phyloP scores from a whole-genome alignment of 148 eudicot genomes.

The Tetragonia tetragonoides region DNA sequence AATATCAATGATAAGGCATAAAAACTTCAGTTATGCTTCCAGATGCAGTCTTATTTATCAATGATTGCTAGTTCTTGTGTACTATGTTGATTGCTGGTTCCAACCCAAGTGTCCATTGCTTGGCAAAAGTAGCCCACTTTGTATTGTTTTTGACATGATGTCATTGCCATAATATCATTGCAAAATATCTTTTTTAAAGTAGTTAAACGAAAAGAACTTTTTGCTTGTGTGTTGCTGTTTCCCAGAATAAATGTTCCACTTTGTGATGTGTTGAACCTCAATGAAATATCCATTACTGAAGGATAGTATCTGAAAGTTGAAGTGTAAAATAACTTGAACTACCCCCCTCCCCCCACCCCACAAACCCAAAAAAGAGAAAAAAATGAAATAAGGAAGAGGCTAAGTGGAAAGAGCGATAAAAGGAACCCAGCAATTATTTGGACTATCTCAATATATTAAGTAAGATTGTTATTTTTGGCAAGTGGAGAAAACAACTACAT shows the following conservation, averaged over 20 bases:
- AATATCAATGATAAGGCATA: background rate
- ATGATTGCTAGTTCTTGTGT: background rate
- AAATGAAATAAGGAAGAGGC: background rate
- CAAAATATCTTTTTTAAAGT: background rate
- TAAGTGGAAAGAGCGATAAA: background rate
- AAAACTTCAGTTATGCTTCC: background rate
- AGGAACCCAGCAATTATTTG: background rate
- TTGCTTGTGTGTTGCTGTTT: background rate
- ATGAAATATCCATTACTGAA: background rate
- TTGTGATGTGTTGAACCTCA: background rate
- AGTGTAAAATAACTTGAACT: background rate
- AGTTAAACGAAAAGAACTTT: background rate
- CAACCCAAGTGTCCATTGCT: background rate
- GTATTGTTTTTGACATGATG: too few species aligned
- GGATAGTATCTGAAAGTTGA: slow-evolving; percentile 1
- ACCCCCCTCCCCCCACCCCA: too few species aligned
- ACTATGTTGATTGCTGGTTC: background rate
- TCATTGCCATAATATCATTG: background rate
- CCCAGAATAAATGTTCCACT: background rate
- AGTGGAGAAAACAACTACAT: background rate
- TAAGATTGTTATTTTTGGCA: background rate
- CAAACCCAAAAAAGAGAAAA: too few species aligned
- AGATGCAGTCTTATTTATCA: background rate
- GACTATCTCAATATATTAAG: background rate
- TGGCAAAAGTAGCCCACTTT: background rate